Evolutionary conservation across 805 yeast species (phyloP).

Genomic region (Saccharomycopsis synnaedendra): DNA sequence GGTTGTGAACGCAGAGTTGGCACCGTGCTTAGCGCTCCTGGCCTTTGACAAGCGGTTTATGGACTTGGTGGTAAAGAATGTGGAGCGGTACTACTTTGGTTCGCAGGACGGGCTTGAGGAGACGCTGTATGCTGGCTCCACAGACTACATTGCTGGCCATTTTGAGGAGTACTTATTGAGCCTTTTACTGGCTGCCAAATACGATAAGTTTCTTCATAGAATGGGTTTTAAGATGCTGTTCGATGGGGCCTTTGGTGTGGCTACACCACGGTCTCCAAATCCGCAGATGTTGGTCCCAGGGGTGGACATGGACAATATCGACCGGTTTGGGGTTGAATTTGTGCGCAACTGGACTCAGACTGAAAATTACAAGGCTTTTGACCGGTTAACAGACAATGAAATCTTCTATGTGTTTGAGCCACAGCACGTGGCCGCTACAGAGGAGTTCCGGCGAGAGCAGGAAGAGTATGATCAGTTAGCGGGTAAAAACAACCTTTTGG

Average conservation of each 20-base stretch:
- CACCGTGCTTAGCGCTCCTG: conserved; percentile 34
- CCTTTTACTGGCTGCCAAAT: conserved; percentile 60
- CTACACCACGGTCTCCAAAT: conserved; percentile 16
- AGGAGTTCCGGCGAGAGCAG: conserved; percentile 5
- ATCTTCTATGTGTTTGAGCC: conserved; percentile 53
- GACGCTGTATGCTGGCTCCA: conserved; percentile 53
- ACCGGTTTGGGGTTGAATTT: conserved; percentile 34
- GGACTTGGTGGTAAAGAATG: conserved; percentile 40
- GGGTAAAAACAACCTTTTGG: conserved; percentile 8
- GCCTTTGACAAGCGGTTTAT: conserved; percentile 69
- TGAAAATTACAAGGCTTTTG: conserved; percentile 42
- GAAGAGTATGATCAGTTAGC: conserved; percentile 10
- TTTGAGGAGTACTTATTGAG: conserved; percentile 87
- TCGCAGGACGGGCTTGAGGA: conserved; percentile 22
- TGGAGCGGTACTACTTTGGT: conserved; percentile 20
- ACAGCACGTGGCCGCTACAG: conserved; percentile 22
- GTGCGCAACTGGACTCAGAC: conserved; percentile 43
- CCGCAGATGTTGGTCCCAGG: conserved; percentile 16
- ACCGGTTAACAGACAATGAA: conserved; percentile 52
- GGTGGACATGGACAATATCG: conserved; percentile 26
- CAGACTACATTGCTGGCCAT: conserved; percentile 77
- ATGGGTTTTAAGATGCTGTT: conserved; percentile 28
- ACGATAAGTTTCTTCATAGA: conserved; percentile 39
- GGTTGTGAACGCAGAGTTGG: conserved; percentile 31
- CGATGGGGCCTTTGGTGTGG: conserved; percentile 19